Conservation (phyloP, 2,329 filamentous ascomycete genomes). For the Cryphonectria japonica region DNA sequence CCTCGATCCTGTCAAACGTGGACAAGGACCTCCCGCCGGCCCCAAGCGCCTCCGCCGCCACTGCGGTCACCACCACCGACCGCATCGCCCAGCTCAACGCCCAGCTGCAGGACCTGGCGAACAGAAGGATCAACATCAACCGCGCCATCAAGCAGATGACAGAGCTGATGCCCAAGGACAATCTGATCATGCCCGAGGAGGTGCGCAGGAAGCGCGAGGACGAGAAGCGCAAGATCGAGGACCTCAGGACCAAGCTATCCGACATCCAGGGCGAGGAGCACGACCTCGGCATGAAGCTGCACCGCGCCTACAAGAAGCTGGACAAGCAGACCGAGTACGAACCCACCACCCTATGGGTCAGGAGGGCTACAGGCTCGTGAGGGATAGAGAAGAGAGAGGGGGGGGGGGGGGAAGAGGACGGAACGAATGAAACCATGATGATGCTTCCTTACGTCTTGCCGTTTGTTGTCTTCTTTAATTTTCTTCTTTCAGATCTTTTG, state of each 20-base stretch:
- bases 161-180: conserved; percentile 74
- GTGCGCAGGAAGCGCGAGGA: conserved; percentile 59
- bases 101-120: conserved; percentile 65
- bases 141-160: conserved; percentile 77
- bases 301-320: conserved; percentile 74
- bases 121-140: conserved; percentile 72
- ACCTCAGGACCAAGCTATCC: conserved; percentile 67
- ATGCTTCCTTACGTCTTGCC: neutral
- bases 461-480: neutral
- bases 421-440: neutral
- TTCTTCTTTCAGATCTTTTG: neutral
- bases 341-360: conserved; percentile 75
- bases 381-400: neutral
- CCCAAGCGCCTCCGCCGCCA: conserved; percentile 59
- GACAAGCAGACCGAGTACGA: conserved; percentile 69
- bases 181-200: conserved; percentile 67
- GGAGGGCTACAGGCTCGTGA: conserved; percentile 64
- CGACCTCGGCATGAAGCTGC: conserved; percentile 75
- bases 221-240: conserved; percentile 68
- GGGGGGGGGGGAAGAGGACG: neutral
- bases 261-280: conserved; percentile 78
- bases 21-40: conserved; percentile 65
- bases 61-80: conserved; percentile 55
- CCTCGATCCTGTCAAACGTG: conserved; percentile 41
- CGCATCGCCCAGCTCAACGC: conserved; percentile 70